Evolutionary conservation across 768 basidiomycete species (phyloP).

Genomic region (Symmetrospora coprosmae): DNA sequence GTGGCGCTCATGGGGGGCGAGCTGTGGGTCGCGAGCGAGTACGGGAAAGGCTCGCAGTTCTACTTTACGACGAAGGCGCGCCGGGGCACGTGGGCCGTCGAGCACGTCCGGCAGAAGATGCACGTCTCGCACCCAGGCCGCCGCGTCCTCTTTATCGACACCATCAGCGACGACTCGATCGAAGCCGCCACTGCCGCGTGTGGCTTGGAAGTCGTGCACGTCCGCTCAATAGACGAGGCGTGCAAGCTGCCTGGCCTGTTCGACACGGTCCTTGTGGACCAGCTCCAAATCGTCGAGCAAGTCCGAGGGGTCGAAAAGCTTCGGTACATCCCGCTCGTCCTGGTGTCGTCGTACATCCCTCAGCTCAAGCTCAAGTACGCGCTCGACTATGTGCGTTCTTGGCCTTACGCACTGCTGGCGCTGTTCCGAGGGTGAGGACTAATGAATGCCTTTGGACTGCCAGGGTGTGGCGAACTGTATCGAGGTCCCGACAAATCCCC

Average conservation of each 20-base stretch:
- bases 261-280: conserved; percentile 91
- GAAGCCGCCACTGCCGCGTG: conserved; percentile 63
- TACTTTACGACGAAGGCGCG: conserved; percentile 81
- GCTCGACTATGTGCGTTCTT: conserved; percentile 41
- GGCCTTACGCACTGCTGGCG: neutral
- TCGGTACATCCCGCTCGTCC: conserved; percentile 88
- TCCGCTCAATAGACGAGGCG: conserved; percentile 66
- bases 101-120: conserved; percentile 62
- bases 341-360: conserved; percentile 38
- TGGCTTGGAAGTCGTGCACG: conserved; percentile 59
- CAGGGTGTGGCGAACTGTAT: conserved; percentile 79
- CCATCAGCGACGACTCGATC: conserved; percentile 58
- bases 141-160: conserved; percentile 83
- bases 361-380: conserved; percentile 32
- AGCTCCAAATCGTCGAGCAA: conserved; percentile 65
- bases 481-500: conserved; percentile 72
- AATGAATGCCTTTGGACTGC: neutral
- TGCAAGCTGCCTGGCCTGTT: conserved; percentile 54
- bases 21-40: conserved; percentile 96
- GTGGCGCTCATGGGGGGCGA: conserved; percentile 96
- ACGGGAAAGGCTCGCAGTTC: conserved; percentile 81
- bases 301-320: conserved; percentile 85
- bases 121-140: conserved; percentile 61
- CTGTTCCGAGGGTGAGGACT: neutral
- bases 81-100: conserved; percentile 60